Evolutionary conservation across 768 basidiomycete species (phyloP).

Genomic region (Polyporus arcularius): DNA sequence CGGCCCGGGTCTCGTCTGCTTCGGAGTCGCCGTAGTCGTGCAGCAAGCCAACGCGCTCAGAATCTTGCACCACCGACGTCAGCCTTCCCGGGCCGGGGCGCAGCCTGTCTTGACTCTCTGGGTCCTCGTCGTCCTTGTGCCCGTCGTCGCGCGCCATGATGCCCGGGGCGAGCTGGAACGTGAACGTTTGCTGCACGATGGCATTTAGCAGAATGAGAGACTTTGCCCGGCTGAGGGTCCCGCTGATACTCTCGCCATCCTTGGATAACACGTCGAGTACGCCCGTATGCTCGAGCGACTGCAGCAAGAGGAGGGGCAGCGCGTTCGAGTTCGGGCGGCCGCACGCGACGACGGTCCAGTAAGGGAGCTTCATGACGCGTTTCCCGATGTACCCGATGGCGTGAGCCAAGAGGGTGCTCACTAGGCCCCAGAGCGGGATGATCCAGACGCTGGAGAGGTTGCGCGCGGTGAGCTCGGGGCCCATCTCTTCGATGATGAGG

Average conservation of each 20-base stretch:
- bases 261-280: constrained; percentile 24
- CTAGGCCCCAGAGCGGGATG: constrained; percentile 30
- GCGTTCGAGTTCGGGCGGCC: constrained; percentile 33
- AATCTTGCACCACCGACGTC: constrained; percentile 25
- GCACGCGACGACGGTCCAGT: constrained; percentile 33
- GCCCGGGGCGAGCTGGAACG: constrained; percentile 30
- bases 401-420: constrained; percentile 28
- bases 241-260: constrained; percentile 17
- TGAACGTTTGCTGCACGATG: constrained; percentile 31
- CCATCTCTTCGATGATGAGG: constrained; percentile 34
- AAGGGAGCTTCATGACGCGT: constrained; percentile 19
- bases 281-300: constrained; percentile 27
- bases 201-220: constrained; percentile 33
- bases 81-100: constrained; percentile 19
- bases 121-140: constrained; percentile 8
- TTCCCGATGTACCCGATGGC: constrained; percentile 29
- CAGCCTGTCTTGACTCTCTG: constrained; percentile 13
- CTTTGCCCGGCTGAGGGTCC: constrained; percentile 27
- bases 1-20: neutral
- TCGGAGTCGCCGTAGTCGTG: constrained; percentile 13
- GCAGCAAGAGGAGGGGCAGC: constrained; percentile 31
- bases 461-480: constrained; percentile 28
- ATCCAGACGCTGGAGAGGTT: constrained; percentile 28
- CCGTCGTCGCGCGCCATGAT: constrained; percentile 24
- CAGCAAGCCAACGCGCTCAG: constrained; percentile 30